A percentile compares a stretch with the other conserved stretches of the same genome.
phyloP scores from a whole-genome alignment of 257 asterid species.

The Ehretia macrophylla region DNA sequence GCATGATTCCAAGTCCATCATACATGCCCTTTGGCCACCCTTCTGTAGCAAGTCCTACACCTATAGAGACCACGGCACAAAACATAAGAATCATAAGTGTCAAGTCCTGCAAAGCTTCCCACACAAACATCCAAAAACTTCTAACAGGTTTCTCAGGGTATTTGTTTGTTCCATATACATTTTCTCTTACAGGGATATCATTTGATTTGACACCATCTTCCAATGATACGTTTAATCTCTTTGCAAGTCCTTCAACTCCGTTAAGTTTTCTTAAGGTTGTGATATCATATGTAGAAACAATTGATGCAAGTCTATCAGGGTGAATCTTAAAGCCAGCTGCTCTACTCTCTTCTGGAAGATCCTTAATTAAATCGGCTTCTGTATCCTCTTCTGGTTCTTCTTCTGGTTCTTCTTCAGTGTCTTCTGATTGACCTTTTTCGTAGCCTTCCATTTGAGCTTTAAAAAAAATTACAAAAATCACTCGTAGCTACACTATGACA shows the following conservation, averaged over 20 bases:
- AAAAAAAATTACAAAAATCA: constrained; percentile 11
- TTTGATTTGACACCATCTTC: constrained; percentile 62
- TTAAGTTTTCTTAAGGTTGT: constrained; percentile 58
- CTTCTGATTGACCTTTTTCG: constrained; percentile 1
- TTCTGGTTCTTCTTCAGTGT: constrained; percentile 1
- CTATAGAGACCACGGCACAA: constrained; percentile 86
- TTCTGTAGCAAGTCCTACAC: constrained; percentile 95
- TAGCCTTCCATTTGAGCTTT: neutral
- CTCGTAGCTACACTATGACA: neutral
- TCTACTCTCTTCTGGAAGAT: constrained; percentile 71
- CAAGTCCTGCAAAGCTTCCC: constrained; percentile 95
- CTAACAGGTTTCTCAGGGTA: constrained; percentile 84
- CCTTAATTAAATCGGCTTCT: constrained; percentile 41
- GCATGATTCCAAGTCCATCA: constrained; percentile 87
- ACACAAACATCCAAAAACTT: constrained; percentile 86
- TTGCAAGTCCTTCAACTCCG: constrained; percentile 80
- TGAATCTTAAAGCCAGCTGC: constrained; percentile 63
- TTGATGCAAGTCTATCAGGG: constrained; percentile 83
- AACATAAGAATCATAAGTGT: constrained; percentile 88
- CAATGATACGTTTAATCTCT: constrained; percentile 55
- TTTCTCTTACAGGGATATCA: constrained; percentile 61
- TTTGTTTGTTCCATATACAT: constrained; percentile 60
- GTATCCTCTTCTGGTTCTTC: constrained; percentile 28
- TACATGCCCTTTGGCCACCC: constrained; percentile 96
- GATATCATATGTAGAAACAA: constrained; percentile 77